Percentiles rank a stretch among this genome's conserved stretches.
Evolutionary conservation across 345 rosid species (phyloP).

Genomic region (Melastoma malabathricum): DNA sequence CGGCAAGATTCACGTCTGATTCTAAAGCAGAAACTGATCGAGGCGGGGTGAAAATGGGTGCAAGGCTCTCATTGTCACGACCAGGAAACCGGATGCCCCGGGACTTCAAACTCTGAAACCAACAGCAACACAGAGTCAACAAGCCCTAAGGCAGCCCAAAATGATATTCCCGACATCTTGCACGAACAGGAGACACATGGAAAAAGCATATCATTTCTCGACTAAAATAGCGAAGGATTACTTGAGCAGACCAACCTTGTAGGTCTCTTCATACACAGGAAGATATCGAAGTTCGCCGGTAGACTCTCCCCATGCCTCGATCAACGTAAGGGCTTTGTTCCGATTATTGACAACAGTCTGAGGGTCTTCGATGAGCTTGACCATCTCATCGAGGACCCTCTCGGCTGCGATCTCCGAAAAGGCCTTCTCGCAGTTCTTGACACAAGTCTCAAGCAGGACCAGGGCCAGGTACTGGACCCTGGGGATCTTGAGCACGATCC

Average conservation of each 20-base stretch:
- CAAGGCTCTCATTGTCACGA: constrained; percentile 84
- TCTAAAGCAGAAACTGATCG: constrained; percentile 54
- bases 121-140: constrained; percentile 4
- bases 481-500: constrained; percentile 52
- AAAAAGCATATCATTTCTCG: no score
- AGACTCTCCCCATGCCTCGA: constrained; percentile 89
- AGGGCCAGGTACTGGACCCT: constrained; percentile 70
- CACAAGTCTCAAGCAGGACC: constrained; percentile 74
- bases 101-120: constrained; percentile 53
- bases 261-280: constrained; percentile 79
- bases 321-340: constrained; percentile 69
- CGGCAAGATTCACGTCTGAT: constrained; percentile 30
- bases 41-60: constrained; percentile 86
- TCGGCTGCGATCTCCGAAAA: constrained; percentile 92
- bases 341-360: constrained; percentile 62
- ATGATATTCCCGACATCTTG: background rate
- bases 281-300: constrained; percentile 65
- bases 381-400: constrained; percentile 91
- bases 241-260: constrained; percentile 37
- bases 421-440: constrained; percentile 83
- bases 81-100: constrained; percentile 93
- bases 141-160: background rate
- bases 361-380: constrained; percentile 75
- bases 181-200: no score
- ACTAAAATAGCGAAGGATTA: no score